phyloP scores from a whole-genome alignment of 2,329 filamentous ascomycete genomes.

The Domatiomyces globalis region DNA sequence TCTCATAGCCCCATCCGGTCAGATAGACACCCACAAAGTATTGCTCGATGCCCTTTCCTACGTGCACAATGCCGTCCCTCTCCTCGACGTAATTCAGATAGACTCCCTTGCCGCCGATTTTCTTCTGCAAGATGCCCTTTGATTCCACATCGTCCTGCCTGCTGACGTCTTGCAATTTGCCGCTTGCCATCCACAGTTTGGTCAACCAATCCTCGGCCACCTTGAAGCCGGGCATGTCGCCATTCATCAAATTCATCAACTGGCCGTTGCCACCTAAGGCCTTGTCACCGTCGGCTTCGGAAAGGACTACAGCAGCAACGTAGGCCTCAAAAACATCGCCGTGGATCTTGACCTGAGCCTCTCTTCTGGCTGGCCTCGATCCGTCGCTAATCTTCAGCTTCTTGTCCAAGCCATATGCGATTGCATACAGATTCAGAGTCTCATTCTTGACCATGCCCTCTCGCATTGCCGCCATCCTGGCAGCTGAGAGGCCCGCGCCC shows the following conservation, averaged over 20 bases:
- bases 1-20: constrained; percentile 34
- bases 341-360: constrained; percentile 46
- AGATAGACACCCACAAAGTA: constrained; percentile 35
- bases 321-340: constrained; percentile 89
- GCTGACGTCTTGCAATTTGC: constrained; percentile 35
- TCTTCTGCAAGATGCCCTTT: constrained; percentile 40
- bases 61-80: constrained; percentile 21
- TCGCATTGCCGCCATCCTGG: constrained; percentile 59
- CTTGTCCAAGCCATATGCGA: constrained; percentile 55
- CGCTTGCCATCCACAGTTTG: constrained; percentile 50
- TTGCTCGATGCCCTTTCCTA: constrained; percentile 25
- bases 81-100: constrained; percentile 46
- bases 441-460: constrained; percentile 70
- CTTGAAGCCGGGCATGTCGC: constrained; percentile 36
- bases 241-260: constrained; percentile 24
- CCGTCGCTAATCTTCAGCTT: constrained; percentile 32
- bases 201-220: constrained; percentile 58
- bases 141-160: constrained; percentile 25
- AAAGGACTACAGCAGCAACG: constrained; percentile 61
- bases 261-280: constrained; percentile 32
- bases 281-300: constrained; percentile 38
- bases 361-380: constrained; percentile 9
- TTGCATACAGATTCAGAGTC: constrained; percentile 56
- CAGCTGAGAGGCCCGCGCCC: constrained; percentile 43
- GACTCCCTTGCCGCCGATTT: constrained; percentile 44